Base-by-base conservation (phyloP, 192 early-diverging fungal species). In the Coemansia javaensis region DNA sequence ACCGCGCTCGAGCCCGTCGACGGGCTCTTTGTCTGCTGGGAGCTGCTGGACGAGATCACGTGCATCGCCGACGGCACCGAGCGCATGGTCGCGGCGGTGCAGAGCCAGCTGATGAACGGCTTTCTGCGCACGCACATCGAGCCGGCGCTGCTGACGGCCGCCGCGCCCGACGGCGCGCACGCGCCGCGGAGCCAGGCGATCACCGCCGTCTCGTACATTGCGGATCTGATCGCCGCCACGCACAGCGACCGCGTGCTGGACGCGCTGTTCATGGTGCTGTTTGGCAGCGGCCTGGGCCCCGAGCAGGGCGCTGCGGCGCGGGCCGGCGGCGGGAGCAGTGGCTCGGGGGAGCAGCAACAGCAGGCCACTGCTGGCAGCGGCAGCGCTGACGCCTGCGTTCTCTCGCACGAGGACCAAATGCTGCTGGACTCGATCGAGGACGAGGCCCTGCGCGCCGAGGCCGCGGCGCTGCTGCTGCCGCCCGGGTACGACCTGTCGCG, bases 1-100 rank as follows among this genome's bases (percentile, higher is more conserved):
- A 6, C 25, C n/a, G 25, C 50, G 7, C 43, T 64, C 18, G 61
- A 60, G 27, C 61, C 51, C 25, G 63, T 74, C 18, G 70, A 74
- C 20, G 63, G 59, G 20, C 63, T 74, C 22, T 74, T 74, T 30
- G 27, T 74, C 2, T 62, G 63, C 43, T 74, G 70, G 70, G 70
- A 74, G 52, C 63, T 74, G 27, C 40, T 74, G 3, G 70, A 74
- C 47, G 70, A 74, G 36, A 23, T 74, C 1, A 42, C 59, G 3
- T 31, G 39, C 10, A 52, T 47, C 0, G 56, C 45, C 9, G 24
- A n/a, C 8, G n/a, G 22, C 24, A 52, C 50, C 15, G 24, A 32
- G 16, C 47, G 56, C 3, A 39, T 74, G 32, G 34, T 32, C 0
- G 32, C 39, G 6, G 70, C 59, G 0, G 63, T 66, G 10, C 62